phyloP scores from a whole-genome alignment of 192 early-diverging fungal genomes.

The Umbelopsis sp. region DNA sequence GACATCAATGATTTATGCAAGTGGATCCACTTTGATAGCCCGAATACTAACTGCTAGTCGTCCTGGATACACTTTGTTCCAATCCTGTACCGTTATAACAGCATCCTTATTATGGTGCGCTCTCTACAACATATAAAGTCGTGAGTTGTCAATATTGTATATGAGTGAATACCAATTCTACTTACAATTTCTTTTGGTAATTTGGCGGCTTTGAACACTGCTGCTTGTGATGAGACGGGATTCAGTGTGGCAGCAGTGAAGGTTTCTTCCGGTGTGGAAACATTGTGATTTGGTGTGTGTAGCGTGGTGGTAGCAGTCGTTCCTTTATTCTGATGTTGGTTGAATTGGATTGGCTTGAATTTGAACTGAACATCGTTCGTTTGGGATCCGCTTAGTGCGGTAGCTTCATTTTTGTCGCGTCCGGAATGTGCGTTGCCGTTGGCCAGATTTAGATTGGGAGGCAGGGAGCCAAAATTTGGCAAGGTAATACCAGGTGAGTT shows the following conservation, averaged over 20 bases:
- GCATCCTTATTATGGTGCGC: neutral
- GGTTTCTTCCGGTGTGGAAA: neutral
- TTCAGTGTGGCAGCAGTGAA: neutral
- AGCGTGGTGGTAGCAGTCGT: neutral
- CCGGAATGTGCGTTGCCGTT: neutral
- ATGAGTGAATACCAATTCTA: neutral
- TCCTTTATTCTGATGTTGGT: neutral
- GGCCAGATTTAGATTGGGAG: neutral
- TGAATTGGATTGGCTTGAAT: neutral
- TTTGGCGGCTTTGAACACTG: slow-evolving; percentile 8
- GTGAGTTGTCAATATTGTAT: neutral
- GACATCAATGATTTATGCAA: neutral
- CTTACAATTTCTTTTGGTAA: slow-evolving; percentile 9
- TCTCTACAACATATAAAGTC: neutral
- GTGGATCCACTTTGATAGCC: neutral
- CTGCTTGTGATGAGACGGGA: neutral
- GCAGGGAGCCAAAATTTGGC: slow-evolving; percentile 1
- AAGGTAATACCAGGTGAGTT: neutral
- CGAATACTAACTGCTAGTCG: neutral
- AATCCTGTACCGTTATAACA: neutral
- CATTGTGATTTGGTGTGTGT: neutral
- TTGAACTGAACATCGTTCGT: neutral
- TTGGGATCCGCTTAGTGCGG: neutral
- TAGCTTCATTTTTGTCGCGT: neutral
- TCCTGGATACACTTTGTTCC: neutral